phyloP scores from a whole-genome alignment of 805 yeast genomes.

The Wickerhamiella azymoides region DNA sequence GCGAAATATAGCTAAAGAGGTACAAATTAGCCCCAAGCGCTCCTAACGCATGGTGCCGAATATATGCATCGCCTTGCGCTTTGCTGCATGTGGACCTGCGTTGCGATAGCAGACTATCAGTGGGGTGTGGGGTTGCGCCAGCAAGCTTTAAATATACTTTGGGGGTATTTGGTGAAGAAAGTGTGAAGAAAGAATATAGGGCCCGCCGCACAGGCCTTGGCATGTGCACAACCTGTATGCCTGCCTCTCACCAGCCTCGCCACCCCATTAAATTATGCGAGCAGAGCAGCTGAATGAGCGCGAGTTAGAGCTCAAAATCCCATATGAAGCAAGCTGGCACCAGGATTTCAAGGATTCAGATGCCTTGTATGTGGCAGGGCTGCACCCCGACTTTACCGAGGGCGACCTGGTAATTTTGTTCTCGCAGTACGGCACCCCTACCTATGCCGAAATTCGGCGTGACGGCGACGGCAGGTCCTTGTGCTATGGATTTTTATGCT shows the following conservation, averaged over 20 bases:
- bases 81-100: not conserved
- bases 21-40: too few relatives aligned
- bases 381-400: conserved; percentile 53
- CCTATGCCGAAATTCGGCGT: conserved; percentile 53
- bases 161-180: too few relatives aligned
- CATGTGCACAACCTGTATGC: too few relatives aligned
- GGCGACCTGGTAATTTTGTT: conserved; percentile 65
- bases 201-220: too few relatives aligned
- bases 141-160: too few relatives aligned
- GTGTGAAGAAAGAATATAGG: too few relatives aligned
- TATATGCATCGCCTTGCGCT: not conserved
- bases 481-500: conserved; percentile 73
- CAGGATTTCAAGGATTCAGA: conserved; percentile 65
- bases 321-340: conserved; percentile 75
- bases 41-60: not conserved
- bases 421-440: conserved; percentile 82
- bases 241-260: not conserved
- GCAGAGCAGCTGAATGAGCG: conserved; percentile 41
- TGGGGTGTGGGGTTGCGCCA: too few relatives aligned
- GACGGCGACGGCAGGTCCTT: conserved; percentile 51
- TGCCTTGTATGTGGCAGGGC: conserved; percentile 60
- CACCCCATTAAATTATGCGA: too few relatives aligned
- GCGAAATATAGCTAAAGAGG: too few relatives aligned
- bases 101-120: not conserved
- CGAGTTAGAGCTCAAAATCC: conserved; percentile 49